phyloP scores from a whole-genome alignment of 2,329 filamentous ascomycete species.

The Botrytis fragariae region DNA sequence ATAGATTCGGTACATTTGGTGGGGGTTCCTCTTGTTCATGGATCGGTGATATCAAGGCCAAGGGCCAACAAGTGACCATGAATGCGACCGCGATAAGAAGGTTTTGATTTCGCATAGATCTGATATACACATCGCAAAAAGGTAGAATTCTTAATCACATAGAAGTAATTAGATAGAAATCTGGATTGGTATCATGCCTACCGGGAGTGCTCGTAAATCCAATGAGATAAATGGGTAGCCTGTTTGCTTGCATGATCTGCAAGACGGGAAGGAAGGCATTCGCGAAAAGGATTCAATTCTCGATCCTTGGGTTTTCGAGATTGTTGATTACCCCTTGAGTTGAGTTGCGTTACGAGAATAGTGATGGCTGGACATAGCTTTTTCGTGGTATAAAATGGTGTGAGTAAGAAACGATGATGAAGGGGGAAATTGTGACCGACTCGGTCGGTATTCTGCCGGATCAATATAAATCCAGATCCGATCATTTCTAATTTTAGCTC shows the following conservation, averaged over 20 bases:
- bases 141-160: neutral
- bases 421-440: neutral
- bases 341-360: neutral
- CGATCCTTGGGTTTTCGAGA: no score
- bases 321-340: no score
- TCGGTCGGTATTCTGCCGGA: neutral
- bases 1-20: neutral
- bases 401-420: neutral
- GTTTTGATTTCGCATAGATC: neutral
- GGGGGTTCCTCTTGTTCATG: neutral
- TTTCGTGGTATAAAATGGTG: neutral
- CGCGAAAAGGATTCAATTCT: neutral
- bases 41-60: neutral
- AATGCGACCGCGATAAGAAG: neutral
- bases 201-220: neutral
- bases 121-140: no score
- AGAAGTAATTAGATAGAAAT: neutral
- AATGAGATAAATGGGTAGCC: neutral
- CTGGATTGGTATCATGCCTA: no score
- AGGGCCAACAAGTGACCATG: neutral
- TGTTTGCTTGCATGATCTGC: neutral
- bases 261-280: neutral
- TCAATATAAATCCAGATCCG: neutral
- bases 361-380: neutral
- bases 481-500: conserved; percentile 3